These are phyloP conservation scores for Lagerstroemia fauriei DNA, from an alignment of 441 rosid genomes.

Conservation along the genomic window DNA sequence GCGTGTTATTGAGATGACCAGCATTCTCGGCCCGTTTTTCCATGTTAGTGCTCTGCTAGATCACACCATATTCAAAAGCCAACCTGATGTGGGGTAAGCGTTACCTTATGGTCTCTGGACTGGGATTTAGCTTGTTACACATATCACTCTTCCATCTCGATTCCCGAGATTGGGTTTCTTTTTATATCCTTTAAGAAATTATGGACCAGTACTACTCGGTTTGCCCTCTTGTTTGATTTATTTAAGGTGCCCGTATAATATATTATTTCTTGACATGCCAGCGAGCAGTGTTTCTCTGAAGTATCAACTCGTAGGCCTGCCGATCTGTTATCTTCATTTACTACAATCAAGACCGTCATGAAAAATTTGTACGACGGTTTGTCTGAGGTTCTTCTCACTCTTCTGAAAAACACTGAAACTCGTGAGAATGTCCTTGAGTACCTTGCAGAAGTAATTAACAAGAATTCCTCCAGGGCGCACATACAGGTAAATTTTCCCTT, in stretches of 20 bases:
- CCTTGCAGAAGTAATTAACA: conserved; percentile 93
- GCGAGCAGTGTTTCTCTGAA: conserved; percentile 91
- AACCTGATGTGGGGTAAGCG: conserved; percentile 96
- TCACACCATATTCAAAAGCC: conserved; percentile 75
- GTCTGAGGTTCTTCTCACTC: conserved; percentile 62
- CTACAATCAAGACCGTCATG: conserved; percentile 76
- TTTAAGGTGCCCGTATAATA: conserved; percentile 12
- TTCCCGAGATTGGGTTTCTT: background rate
- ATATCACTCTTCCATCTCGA: background rate
- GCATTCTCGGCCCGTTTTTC: conserved; percentile 95
- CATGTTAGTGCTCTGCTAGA: conserved; percentile 89
- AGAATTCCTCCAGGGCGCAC: conserved; percentile 80
- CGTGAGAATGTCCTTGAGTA: conserved; percentile 85
- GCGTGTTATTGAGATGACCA: conserved; percentile 88
- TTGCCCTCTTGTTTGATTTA: background rate
- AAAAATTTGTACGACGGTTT: conserved; percentile 67
- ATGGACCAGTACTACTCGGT: background rate
- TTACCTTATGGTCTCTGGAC: background rate
- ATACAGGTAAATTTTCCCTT: conserved; percentile 58
- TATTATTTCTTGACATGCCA: conserved; percentile 41
- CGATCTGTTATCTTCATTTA: conserved; percentile 79
- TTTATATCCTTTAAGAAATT: background rate
- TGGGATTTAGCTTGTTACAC: background rate
- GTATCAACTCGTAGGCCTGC: conserved; percentile 73
- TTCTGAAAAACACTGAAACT: conserved; percentile 68